These are phyloP conservation scores for Climacium dendroides DNA, from an alignment of 225 moss, liverwort and hornwort genomes.

Conservation along the genomic window DNA sequence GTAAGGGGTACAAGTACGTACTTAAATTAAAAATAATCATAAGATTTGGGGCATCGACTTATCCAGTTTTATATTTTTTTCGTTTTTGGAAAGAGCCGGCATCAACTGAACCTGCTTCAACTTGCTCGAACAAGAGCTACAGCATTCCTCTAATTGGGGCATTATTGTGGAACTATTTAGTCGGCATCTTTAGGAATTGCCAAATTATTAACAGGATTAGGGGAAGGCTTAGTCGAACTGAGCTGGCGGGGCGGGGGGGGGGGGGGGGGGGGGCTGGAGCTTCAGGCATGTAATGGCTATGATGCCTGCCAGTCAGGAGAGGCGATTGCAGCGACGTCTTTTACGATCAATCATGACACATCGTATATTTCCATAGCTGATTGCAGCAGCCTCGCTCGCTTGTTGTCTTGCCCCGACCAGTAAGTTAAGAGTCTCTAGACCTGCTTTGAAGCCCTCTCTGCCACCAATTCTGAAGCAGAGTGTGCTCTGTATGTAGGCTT, in stretches of 20 bases:
- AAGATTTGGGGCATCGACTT: neutral
- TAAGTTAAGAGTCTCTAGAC: neutral
- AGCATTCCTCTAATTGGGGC: neutral
- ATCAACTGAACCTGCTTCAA: neutral
- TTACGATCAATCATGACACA: neutral
- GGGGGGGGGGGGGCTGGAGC: too few species aligned
- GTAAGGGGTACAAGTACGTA: neutral
- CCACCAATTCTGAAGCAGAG: neutral
- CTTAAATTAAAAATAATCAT: neutral
- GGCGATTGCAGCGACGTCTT: neutral
- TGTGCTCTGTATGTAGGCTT: neutral
- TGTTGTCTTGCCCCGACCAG: neutral
- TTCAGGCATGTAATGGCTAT: neutral
- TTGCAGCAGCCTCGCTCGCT: neutral
- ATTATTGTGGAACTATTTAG: neutral
- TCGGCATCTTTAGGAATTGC: neutral
- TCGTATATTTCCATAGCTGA: neutral
- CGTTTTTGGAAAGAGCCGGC: neutral
- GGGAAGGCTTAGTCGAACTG: neutral
- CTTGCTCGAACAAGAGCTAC: neutral
- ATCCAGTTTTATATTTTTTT: neutral
- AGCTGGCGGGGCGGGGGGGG: too few species aligned
- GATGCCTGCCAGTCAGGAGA: neutral
- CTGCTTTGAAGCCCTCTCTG: neutral
- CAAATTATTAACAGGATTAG: conserved; percentile 1